phyloP scores from a whole-genome alignment of 352 stramenopile species.

The Thalassiosira livingstoniorum region DNA sequence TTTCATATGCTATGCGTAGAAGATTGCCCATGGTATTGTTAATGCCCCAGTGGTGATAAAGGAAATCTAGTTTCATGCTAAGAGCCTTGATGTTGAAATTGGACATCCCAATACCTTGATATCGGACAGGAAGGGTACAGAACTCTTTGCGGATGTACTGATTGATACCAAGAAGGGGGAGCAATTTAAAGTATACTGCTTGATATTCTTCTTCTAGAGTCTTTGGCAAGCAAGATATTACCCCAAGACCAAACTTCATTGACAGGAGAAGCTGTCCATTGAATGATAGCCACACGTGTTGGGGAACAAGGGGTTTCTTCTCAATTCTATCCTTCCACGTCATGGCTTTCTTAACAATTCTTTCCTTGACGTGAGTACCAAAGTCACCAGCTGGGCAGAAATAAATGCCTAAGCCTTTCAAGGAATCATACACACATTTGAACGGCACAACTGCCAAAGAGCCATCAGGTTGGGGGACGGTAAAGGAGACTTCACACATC shows the following conservation, averaged over 20 bases:
- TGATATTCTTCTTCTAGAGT: not conserved
- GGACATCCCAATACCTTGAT: constrained; percentile 4
- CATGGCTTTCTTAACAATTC: constrained; percentile 5
- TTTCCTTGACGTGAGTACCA: not conserved
- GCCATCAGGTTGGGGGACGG: constrained; percentile 29
- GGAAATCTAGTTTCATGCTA: not conserved
- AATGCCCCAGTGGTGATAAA: not conserved
- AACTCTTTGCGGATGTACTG: not conserved
- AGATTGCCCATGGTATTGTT: not conserved
- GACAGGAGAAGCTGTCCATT: not conserved
- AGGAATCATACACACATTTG: not conserved
- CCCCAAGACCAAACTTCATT: not conserved
- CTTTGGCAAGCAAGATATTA: not conserved
- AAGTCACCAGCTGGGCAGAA: not conserved
- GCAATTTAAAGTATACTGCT: not conserved
- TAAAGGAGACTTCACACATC: constrained; percentile 4
- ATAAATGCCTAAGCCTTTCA: constrained; percentile 28
- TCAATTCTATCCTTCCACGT: constrained; percentile 6
- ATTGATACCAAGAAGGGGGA: constrained; percentile 2
- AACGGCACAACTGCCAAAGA: constrained; percentile 11
- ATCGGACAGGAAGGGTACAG: not conserved
- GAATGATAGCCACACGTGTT: not conserved
- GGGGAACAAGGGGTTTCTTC: not conserved
- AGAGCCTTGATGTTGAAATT: not conserved
- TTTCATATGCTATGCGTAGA: not conserved